Conservation (phyloP, 176 grass and related monocot genomes). For the Oryza punctata region DNA sequence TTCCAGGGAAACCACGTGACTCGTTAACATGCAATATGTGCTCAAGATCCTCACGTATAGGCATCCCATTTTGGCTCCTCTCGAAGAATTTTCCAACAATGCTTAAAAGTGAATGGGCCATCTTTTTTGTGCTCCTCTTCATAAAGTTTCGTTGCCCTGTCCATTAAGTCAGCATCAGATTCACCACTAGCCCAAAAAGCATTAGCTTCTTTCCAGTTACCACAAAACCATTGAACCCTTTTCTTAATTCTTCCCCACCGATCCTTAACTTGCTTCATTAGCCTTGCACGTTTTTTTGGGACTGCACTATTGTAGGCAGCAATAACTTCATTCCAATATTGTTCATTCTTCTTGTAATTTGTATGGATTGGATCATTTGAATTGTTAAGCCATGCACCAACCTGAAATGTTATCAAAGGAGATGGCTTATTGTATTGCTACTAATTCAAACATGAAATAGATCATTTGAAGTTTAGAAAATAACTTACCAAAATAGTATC, state of each 20-base stretch:
- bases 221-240: conserved; percentile 27
- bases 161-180: background rate
- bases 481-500: background rate
- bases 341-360: background rate
- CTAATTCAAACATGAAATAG: too few species aligned
- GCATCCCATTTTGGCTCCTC: conserved; percentile 9
- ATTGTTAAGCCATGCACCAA: conserved; percentile 1
- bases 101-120: background rate
- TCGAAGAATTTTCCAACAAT: background rate
- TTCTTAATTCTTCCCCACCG: conserved; percentile 19
- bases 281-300: background rate
- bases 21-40: too few species aligned
- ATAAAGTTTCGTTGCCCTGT: background rate
- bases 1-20: too few species aligned
- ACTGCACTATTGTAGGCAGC: background rate
- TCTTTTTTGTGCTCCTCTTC: conserved; percentile 7
- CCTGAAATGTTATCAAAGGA: background rate
- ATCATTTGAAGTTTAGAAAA: too few species aligned
- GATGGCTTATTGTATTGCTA: too few species aligned
- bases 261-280: background rate
- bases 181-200: background rate
- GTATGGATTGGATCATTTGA: background rate
- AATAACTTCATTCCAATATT: background rate
- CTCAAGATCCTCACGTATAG: background rate
- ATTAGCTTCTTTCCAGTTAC: conserved; percentile 1